phyloP scores from a whole-genome alignment of 257 asterid species.

The Capsicum rhomboideum region DNA sequence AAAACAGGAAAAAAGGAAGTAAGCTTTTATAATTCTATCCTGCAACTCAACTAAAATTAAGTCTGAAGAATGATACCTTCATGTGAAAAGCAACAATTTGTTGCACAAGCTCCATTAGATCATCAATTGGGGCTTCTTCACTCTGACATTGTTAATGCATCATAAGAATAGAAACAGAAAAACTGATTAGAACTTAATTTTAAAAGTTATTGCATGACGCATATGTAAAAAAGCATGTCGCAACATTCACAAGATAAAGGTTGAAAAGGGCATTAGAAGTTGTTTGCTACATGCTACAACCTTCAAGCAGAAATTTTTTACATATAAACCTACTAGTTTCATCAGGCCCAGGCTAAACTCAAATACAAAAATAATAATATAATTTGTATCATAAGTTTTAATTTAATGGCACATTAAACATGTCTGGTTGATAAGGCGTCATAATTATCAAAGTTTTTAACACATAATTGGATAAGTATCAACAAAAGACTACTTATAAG shows the following conservation, averaged over 20 bases:
- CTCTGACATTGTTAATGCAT: constrained; percentile 25
- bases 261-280: neutral
- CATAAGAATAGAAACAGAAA: neutral
- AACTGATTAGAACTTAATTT: neutral
- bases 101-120: constrained; percentile 77
- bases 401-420: neutral
- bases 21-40: neutral
- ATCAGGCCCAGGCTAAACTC: neutral
- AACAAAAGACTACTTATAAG: neutral
- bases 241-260: neutral
- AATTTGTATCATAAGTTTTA: no score
- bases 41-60: neutral
- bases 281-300: neutral
- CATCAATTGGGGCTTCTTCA: constrained; percentile 58
- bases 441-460: neutral
- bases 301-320: neutral
- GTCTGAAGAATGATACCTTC: constrained; percentile 44
- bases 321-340: neutral
- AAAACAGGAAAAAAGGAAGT: neutral
- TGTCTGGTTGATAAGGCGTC: neutral
- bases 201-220: neutral
- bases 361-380: neutral
- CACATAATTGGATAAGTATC: neutral
- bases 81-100: constrained; percentile 90
- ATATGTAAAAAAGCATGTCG: neutral